A percentile compares a stretch with the other conserved stretches of the same genome.
These are phyloP conservation scores for Ajuga chamaepitys DNA, from an alignment of 257 asterid species.

Conservation along the genomic window DNA sequence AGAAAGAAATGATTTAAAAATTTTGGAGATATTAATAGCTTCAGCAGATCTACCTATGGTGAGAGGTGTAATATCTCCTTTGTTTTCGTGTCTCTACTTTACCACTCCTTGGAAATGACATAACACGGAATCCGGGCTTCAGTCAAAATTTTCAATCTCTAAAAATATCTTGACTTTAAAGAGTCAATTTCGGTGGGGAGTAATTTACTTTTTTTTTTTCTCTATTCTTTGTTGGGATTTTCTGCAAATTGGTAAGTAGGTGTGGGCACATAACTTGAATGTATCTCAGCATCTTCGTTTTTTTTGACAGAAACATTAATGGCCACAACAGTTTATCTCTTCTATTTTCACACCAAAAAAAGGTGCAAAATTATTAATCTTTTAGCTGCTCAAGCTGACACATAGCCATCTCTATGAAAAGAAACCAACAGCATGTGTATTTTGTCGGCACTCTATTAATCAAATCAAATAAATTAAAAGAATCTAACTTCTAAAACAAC, in stretches of 20 bases:
- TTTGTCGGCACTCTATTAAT: conserved; percentile 19
- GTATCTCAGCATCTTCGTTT: neutral
- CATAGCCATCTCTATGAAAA: conserved; percentile 9
- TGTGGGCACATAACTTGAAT: neutral
- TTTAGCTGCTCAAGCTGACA: conserved; percentile 5
- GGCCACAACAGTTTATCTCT: neutral
- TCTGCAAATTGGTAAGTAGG: neutral
- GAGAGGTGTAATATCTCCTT: no score
- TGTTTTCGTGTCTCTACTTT: neutral
- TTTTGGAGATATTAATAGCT: no score
- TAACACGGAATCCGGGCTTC: neutral
- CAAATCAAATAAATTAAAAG: neutral
- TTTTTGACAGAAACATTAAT: neutral
- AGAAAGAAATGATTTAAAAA: no score
- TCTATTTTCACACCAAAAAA: neutral
- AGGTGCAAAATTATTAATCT: neutral
- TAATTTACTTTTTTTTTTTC: neutral
- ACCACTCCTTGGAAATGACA: neutral
- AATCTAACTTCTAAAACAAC: conserved; percentile 4
- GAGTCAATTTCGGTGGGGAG: conserved; percentile 5
- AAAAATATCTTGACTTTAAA: conserved; percentile 1
- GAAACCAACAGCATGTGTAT: conserved; percentile 1
- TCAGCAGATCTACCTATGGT: no score
- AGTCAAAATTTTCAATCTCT: neutral
- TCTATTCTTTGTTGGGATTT: neutral